These are phyloP conservation scores for Mycotypha africana DNA, from an alignment of 371 early-diverging fungal species.

Conservation along the genomic window DNA sequence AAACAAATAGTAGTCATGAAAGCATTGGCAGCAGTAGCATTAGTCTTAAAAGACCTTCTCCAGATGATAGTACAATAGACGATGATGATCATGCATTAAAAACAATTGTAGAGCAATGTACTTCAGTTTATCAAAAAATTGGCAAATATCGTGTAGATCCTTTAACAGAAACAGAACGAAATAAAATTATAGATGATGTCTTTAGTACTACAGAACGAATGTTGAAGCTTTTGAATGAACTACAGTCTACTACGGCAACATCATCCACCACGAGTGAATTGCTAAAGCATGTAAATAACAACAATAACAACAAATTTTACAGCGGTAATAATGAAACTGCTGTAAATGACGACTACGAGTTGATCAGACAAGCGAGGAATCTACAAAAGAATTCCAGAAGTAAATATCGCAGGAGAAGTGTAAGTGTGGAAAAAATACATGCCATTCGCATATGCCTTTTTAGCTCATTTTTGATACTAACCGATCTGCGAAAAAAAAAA, in stretches of 20 bases:
- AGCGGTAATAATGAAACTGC: neutral
- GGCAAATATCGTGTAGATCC: conserved; percentile 18
- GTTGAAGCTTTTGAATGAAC: conserved; percentile 1
- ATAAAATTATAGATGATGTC: conserved; percentile 14
- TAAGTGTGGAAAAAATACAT: neutral
- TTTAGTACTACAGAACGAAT: conserved; percentile 9
- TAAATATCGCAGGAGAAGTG: conserved; percentile 29
- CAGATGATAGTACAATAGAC: too few relatives aligned
- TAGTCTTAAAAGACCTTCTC: too few relatives aligned
- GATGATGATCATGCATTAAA: neutral
- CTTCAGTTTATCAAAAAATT: conserved; percentile 5
- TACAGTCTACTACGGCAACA: too few relatives aligned
- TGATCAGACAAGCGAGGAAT: conserved; percentile 34
- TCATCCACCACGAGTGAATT: too few relatives aligned
- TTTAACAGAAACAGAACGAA: conserved; percentile 15
- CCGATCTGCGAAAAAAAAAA: too few relatives aligned
- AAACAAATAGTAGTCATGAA: too few relatives aligned
- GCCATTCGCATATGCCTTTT: too few relatives aligned
- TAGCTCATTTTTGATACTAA: too few relatives aligned
- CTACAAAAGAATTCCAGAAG: conserved; percentile 19
- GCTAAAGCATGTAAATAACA: neutral
- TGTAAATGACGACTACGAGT: conserved; percentile 16
- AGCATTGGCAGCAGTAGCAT: too few relatives aligned
- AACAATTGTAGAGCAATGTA: conserved; percentile 18
- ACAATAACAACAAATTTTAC: too few relatives aligned